Evolutionary conservation across 495 filamentous ascomycete species (phyloP).

Genomic region (Neohortaea acidophila): DNA sequence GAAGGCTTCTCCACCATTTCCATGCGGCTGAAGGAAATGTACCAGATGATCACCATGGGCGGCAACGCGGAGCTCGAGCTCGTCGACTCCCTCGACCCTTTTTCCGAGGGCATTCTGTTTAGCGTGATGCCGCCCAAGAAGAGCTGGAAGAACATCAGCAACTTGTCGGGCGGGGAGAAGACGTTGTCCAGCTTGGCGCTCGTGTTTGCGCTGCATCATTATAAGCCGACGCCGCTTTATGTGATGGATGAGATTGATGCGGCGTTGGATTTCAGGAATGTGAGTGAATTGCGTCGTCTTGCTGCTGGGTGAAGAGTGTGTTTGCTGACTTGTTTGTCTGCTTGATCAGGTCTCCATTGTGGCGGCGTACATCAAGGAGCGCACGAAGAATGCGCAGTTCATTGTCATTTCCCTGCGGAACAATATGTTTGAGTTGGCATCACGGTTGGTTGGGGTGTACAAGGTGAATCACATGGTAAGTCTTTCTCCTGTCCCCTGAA

Average conservation of each 20-base stretch:
- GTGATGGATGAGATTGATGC: slow-evolving; percentile 99
- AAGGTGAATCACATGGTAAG: slow-evolving; percentile 96
- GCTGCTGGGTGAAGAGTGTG: background rate
- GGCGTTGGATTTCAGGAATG: slow-evolving; percentile 92
- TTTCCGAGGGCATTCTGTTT: slow-evolving; percentile 92
- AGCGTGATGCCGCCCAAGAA: slow-evolving; percentile 99
- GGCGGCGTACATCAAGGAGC: slow-evolving; percentile 94
- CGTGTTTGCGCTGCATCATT: slow-evolving; percentile 95
- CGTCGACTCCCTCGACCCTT: slow-evolving; percentile 88
- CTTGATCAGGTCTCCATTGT: slow-evolving; percentile 83
- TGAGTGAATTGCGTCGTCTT: slow-evolving; percentile 34
- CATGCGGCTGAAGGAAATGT: slow-evolving; percentile 97
- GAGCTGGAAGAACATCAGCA: slow-evolving; percentile 97
- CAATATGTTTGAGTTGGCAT: slow-evolving; percentile 98
- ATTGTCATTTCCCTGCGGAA: slow-evolving; percentile 96
- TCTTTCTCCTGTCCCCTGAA: background rate
- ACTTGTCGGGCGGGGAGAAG: slow-evolving; percentile 91
- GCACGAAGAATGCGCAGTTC: slow-evolving; percentile 98
- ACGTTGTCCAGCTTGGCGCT: slow-evolving; percentile 84
- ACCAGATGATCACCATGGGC: slow-evolving; percentile 99
- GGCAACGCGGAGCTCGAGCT: slow-evolving; percentile 95
- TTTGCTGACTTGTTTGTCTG: slow-evolving; percentile 3
- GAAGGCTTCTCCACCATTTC: slow-evolving; percentile 91
- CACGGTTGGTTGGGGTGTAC: slow-evolving; percentile 86
- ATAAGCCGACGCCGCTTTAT: slow-evolving; percentile 92